Evolutionary conservation across 805 yeast genomes (phyloP).

Genomic region (Cyberlindnera xylosilytica): DNA sequence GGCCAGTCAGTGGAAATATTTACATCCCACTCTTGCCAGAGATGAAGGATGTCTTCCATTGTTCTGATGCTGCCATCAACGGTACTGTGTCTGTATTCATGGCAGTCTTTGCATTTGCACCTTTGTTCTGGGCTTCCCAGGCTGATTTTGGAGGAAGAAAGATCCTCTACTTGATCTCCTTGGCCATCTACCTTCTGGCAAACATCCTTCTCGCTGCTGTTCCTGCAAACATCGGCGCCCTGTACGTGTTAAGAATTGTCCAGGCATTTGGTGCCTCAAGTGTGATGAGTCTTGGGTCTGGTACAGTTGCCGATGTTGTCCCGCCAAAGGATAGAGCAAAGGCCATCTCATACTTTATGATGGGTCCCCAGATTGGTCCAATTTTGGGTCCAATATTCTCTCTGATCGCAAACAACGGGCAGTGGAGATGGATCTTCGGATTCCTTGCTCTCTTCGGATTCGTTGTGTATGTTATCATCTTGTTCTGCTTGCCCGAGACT

Average conservation of each 20-base stretch:
- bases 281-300: constrained; percentile 90
- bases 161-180: constrained; percentile 57
- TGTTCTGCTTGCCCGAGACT: constrained; percentile 76
- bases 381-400: constrained; percentile 83
- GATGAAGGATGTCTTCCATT: constrained; percentile 38
- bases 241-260: constrained; percentile 62
- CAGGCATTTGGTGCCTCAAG: constrained; percentile 85
- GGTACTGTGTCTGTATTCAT: constrained; percentile 58
- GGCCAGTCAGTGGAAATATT: constrained; percentile 56
- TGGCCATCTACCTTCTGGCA: constrained; percentile 53
- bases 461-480: constrained; percentile 44
- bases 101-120: constrained; percentile 54
- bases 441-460: constrained; percentile 68
- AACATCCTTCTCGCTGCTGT: constrained; percentile 61
- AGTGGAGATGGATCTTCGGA: constrained; percentile 84
- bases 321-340: constrained; percentile 66
- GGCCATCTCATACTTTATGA: constrained; percentile 80
- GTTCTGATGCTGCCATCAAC: constrained; percentile 42
- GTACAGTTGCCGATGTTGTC: constrained; percentile 77
- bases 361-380: constrained; percentile 89
- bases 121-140: constrained; percentile 52
- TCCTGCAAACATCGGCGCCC: constrained; percentile 66
- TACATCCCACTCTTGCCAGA: constrained; percentile 53
- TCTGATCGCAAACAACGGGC: constrained; percentile 63
- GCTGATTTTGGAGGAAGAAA: constrained; percentile 64